phyloP scores from a whole-genome alignment of 371 early-diverging fungal species.

The Chytridium lagenaria region DNA sequence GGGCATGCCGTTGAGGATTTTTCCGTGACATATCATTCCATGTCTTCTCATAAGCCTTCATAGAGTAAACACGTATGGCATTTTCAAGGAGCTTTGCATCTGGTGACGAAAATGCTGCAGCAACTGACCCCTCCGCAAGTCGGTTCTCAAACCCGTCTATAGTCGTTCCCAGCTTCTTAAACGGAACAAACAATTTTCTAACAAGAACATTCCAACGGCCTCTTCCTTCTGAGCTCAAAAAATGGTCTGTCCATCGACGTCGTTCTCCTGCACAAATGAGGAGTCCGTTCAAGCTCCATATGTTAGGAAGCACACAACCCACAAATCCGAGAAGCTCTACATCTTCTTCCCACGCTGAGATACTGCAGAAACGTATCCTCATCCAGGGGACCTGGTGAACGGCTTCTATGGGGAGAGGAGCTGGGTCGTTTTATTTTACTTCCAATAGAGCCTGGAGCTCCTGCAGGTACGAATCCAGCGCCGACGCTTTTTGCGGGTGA shows the following conservation, averaged over 20 bases:
- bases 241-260: conserved; percentile 25
- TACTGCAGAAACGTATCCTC: too few species aligned
- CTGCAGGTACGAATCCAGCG: not conserved
- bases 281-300: conserved; percentile 35
- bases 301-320: conserved; percentile 26
- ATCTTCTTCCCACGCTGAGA: conserved; percentile 2
- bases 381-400: too few species aligned
- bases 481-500: not conserved
- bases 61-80: not conserved
- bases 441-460: not conserved
- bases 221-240: conserved; percentile 21
- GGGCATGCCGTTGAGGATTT: not conserved
- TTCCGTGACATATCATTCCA: not conserved
- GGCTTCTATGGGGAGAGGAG: not conserved
- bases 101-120: conserved; percentile 12
- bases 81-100: conserved; percentile 7
- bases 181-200: conserved; percentile 25
- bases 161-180: not conserved
- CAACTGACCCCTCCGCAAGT: not conserved
- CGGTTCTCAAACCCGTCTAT: not conserved
- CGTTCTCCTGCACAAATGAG: conserved; percentile 24
- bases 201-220: conserved; percentile 28
- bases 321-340: conserved; percentile 34
- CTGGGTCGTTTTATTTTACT: conserved; percentile 9
- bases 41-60: not conserved